Evolutionary conservation across 805 yeast species (phyloP).

Genomic region (Sugiyamaella boreocaroliniensis): DNA sequence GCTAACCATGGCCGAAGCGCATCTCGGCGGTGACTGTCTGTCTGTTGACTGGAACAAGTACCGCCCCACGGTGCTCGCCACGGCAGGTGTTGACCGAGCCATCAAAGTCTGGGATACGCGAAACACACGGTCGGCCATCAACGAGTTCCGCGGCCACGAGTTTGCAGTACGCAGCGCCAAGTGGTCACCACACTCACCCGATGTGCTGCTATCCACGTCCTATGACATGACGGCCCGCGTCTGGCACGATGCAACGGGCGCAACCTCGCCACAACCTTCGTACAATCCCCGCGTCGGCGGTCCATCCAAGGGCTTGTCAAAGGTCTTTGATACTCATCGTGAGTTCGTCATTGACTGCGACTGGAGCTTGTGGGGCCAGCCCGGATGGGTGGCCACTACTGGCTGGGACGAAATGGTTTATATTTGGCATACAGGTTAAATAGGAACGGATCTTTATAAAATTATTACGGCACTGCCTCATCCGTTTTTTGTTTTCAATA

Average conservation of each 20-base stretch:
- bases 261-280: constrained; percentile 44
- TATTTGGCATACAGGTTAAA: constrained; percentile 61
- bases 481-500: background rate
- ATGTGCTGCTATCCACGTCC: constrained; percentile 64
- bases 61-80: constrained; percentile 67
- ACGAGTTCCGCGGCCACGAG: constrained; percentile 80
- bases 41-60: constrained; percentile 90
- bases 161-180: constrained; percentile 75
- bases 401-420: constrained; percentile 97
- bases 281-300: constrained; percentile 30
- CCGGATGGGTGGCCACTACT: constrained; percentile 90
- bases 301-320: constrained; percentile 44
- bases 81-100: constrained; percentile 87
- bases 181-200: constrained; percentile 86
- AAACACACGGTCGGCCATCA: constrained; percentile 59
- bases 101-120: constrained; percentile 85
- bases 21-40: constrained; percentile 73
- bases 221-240: constrained; percentile 90
- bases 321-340: constrained; percentile 59
- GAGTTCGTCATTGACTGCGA: constrained; percentile 93
- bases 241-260: constrained; percentile 71
- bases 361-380: constrained; percentile 94
- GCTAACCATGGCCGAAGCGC: constrained; percentile 54
- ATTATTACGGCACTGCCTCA: background rate
- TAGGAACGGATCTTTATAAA: background rate